Conservation (phyloP, 495 filamentous ascomycete species). For the Penicillium coffeae region DNA sequence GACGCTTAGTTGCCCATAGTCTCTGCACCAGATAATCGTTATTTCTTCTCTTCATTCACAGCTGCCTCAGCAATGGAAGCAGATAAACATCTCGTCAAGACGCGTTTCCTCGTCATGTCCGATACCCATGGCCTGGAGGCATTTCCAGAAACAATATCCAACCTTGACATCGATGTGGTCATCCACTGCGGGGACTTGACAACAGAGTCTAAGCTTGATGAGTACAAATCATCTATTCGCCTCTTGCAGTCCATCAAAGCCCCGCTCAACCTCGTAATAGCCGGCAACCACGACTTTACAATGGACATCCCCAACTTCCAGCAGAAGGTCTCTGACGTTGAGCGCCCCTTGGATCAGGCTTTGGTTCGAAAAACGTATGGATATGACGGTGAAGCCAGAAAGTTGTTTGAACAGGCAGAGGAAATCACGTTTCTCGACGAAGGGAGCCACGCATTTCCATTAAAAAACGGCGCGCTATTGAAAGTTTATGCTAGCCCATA, state of each 20-base stretch:
- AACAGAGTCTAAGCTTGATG: constrained; percentile 49
- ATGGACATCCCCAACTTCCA: constrained; percentile 47
- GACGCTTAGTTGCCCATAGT: no score
- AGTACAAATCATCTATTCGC: constrained; percentile 47
- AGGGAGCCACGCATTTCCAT: constrained; percentile 50
- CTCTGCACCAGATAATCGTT: no score
- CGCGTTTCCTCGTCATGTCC: constrained; percentile 51
- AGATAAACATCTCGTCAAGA: no score
- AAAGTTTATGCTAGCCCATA: constrained; percentile 65
- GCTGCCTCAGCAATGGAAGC: no score
- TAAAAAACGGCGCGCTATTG: constrained; percentile 55
- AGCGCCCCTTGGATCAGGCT: constrained; percentile 18
- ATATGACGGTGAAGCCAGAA: constrained; percentile 22
- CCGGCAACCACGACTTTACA: constrained; percentile 68
- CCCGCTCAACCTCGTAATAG: constrained; percentile 67
- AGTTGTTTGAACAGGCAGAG: constrained; percentile 26
- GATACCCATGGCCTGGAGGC: constrained; percentile 51
- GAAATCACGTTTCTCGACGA: constrained; percentile 60
- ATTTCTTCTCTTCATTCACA: no score
- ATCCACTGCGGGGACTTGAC: constrained; percentile 72
- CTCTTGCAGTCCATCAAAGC: constrained; percentile 52
- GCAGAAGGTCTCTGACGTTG: constrained; percentile 27
- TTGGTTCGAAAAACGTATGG: constrained; percentile 29
- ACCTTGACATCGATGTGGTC: constrained; percentile 52
- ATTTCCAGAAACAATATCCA: constrained; percentile 14